Evolutionary conservation across 2,329 filamentous ascomycete species (phyloP).

Genomic region (Colletotrichum magnum): DNA sequence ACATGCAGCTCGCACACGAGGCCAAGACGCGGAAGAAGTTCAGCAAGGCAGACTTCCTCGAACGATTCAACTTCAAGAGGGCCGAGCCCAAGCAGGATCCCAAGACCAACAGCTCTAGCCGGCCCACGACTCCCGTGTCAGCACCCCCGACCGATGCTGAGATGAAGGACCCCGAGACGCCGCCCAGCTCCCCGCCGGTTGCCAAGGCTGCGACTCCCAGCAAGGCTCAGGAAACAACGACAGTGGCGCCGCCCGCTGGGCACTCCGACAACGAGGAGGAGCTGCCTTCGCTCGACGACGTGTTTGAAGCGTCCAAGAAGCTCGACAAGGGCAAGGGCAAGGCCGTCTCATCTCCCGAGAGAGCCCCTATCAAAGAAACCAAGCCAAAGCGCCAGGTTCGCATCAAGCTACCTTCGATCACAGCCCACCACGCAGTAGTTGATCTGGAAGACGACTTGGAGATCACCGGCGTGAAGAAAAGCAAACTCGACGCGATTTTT

Average conservation of each 20-base stretch:
- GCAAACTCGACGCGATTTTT: conserved; percentile 75
- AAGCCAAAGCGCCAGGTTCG: conserved; percentile 64
- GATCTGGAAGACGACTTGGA: conserved; percentile 75
- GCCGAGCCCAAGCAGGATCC: conserved; percentile 44
- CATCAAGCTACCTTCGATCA: conserved; percentile 61
- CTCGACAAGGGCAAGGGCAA: conserved; percentile 71
- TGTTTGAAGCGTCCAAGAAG: conserved; percentile 49
- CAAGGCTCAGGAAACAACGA: conserved; percentile 28
- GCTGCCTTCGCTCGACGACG: conserved; percentile 55
- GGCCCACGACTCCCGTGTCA: conserved; percentile 62
- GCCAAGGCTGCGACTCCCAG: conserved; percentile 48
- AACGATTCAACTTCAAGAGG: conserved; percentile 82
- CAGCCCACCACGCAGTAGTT: conserved; percentile 55
- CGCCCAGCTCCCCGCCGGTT: conserved; percentile 77
- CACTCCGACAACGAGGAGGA: conserved; percentile 48
- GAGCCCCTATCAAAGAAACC: conserved; percentile 43
- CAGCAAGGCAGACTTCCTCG: conserved; percentile 84
- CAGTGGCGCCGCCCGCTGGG: conserved; percentile 28
- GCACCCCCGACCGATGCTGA: conserved; percentile 65
- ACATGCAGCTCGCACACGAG: conserved; percentile 91
- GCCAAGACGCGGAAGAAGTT: conserved; percentile 94
- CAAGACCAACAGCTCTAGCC: conserved; percentile 69
- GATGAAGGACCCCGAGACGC: conserved; percentile 70
- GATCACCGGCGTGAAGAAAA: conserved; percentile 66
- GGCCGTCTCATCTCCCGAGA: conserved; percentile 19